These are phyloP conservation scores for Candida glucosophila DNA, from an alignment of 1,139 yeast genomes.

Conservation along the genomic window DNA sequence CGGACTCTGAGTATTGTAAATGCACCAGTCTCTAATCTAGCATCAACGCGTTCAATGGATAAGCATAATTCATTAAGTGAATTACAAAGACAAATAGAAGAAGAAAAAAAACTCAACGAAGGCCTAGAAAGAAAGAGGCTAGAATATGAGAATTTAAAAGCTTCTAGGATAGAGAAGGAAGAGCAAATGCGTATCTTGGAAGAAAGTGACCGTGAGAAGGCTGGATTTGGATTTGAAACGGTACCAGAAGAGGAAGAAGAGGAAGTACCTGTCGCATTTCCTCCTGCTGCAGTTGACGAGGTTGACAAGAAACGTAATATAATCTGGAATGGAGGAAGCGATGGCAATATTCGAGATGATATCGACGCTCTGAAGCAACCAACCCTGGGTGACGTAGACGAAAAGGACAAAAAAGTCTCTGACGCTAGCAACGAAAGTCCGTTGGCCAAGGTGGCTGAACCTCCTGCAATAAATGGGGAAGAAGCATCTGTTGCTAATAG, in stretches of 20 bases:
- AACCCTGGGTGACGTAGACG: no score
- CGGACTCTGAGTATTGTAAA: slow-evolving; percentile 4
- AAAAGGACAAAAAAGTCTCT: no score
- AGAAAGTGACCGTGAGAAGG: slow-evolving; percentile 1
- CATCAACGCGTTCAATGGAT: slow-evolving; percentile 2
- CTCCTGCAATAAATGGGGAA: no score
- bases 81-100: slow-evolving; percentile 15
- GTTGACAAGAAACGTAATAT: slow-evolving; percentile 11
- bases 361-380: no score
- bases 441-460: background rate
- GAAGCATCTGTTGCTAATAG: background rate
- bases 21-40: no score
- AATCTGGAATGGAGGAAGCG: background rate
- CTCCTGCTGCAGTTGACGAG: slow-evolving; percentile 14
- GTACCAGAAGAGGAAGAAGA: slow-evolving; percentile 8
- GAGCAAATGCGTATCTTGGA: slow-evolving; percentile 7
- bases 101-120: slow-evolving; percentile 22
- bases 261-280: slow-evolving; percentile 10
- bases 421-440: background rate
- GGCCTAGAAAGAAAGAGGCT: slow-evolving; percentile 21
- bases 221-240: slow-evolving; percentile 3
- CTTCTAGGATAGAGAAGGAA: slow-evolving; percentile 13
- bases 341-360: background rate
- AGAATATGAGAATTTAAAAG: slow-evolving; percentile 23
- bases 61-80: slow-evolving; percentile 8